Conservation (phyloP, 441 rosid species). For the Croton setiger region DNA sequence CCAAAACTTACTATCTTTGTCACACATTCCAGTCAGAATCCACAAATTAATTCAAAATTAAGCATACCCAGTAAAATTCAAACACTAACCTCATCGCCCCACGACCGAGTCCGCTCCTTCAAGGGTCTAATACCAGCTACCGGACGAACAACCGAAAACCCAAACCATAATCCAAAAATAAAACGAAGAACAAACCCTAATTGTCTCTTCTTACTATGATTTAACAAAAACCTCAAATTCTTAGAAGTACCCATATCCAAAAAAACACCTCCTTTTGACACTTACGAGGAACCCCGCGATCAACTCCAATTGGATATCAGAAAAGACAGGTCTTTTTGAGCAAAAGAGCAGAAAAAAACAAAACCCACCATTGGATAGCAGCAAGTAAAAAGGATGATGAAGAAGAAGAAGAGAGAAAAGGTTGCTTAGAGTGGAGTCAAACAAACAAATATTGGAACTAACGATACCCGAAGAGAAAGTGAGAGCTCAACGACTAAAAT, state of each 20-base stretch:
- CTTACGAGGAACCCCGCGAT: slow-evolving; percentile 15
- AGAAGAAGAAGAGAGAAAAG: slow-evolving; percentile 10
- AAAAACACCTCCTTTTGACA: slow-evolving; percentile 15
- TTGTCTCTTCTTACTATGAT: slow-evolving; percentile 26
- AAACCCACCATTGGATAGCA: slow-evolving; percentile 27
- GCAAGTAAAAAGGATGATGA: background rate
- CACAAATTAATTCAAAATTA: slow-evolving; percentile 4
- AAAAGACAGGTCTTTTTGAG: slow-evolving; percentile 20
- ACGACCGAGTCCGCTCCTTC: slow-evolving; percentile 70
- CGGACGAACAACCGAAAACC: slow-evolving; percentile 41
- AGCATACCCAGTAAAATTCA: slow-evolving; percentile 12
- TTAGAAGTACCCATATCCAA: slow-evolving; percentile 42
- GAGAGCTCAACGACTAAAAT: slow-evolving; percentile 73
- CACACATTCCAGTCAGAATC: background rate
- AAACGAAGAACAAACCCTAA: slow-evolving; percentile 45
- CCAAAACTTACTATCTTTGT: slow-evolving; percentile 15
- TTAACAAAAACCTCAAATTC: slow-evolving; percentile 30
- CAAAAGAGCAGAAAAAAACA: slow-evolving; percentile 24
- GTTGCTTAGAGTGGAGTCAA: slow-evolving; percentile 81
- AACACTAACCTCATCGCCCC: slow-evolving; percentile 87
- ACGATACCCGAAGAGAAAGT: slow-evolving; percentile 46
- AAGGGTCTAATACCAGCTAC: slow-evolving; percentile 71
- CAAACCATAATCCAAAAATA: slow-evolving; percentile 50
- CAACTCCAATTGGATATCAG: slow-evolving; percentile 25
- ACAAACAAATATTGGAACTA: slow-evolving; percentile 29